Percentiles rank a stretch among this genome's conserved stretches.
These are phyloP conservation scores for Furcasterigmium sp. DNA, from an alignment of 2,329 filamentous ascomycete genomes.

Conservation along the genomic window DNA sequence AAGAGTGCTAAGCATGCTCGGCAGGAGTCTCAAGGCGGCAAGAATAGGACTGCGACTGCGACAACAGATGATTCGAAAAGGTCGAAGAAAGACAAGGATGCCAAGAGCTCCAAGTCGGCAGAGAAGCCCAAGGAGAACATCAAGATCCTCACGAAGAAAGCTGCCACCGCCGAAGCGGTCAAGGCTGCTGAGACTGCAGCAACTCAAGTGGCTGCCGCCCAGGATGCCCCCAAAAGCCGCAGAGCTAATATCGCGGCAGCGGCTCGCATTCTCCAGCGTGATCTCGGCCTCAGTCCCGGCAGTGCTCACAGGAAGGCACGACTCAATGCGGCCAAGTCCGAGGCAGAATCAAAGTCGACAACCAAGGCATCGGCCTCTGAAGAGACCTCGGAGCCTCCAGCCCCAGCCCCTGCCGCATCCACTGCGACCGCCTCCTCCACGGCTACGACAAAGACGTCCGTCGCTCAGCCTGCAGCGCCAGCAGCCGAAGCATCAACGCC, in stretches of 20 bases:
- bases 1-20: constrained; percentile 52
- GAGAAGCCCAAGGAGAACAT: constrained; percentile 54
- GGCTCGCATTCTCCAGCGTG: constrained; percentile 59
- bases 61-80: constrained; percentile 43
- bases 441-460: constrained; percentile 3
- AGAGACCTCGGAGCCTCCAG: constrained; percentile 14
- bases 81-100: constrained; percentile 55
- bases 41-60: constrained; percentile 33
- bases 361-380: constrained; percentile 22
- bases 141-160: constrained; percentile 58
- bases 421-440: constrained; percentile 6
- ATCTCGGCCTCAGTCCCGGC: constrained; percentile 59
- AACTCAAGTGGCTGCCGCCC: constrained; percentile 25
- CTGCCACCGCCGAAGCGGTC: constrained; percentile 39
- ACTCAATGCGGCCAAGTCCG: constrained; percentile 52
- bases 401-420: constrained; percentile 11
- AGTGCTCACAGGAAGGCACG: constrained; percentile 57
- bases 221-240: constrained; percentile 46
- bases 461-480: no score
- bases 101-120: constrained; percentile 43
- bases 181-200: constrained; percentile 39
- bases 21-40: constrained; percentile 47
- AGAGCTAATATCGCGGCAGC: constrained; percentile 58
- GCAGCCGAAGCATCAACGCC: constrained; percentile 2
- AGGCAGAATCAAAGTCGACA: constrained; percentile 37